Evolutionary conservation across 1,139 yeast species (phyloP).

Genomic region (Saccharomyces pastorianus): DNA sequence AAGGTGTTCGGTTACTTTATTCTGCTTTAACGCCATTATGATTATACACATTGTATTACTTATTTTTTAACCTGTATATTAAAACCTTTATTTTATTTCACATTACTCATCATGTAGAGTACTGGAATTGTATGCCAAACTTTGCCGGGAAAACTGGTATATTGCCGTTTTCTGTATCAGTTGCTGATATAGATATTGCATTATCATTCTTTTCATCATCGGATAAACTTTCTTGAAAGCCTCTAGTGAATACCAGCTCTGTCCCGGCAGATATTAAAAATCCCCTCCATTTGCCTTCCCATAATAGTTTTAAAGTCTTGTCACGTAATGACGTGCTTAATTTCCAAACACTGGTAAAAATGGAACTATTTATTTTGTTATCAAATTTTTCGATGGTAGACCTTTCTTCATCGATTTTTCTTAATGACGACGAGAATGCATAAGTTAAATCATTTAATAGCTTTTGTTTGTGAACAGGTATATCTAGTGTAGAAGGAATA

Average conservation of each 20-base stretch:
- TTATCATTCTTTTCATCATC: not conserved
- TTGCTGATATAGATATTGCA: not conserved
- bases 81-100: not conserved
- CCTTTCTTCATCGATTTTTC: constrained; percentile 30
- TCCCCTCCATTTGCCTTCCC: constrained; percentile 86
- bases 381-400: constrained; percentile 49
- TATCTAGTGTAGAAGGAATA: not conserved
- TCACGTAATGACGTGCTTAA: constrained; percentile 64
- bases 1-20: not conserved
- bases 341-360: constrained; percentile 66
- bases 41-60: not conserved
- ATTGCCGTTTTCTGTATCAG: constrained; percentile 1
- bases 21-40: not conserved
- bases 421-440: constrained; percentile 28
- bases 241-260: constrained; percentile 26
- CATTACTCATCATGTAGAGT: constrained; percentile 15
- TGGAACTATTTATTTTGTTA: constrained; percentile 43
- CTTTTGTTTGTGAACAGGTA: constrained; percentile 9
- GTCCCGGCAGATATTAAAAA: constrained; percentile 74
- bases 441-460: constrained; percentile 28
- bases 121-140: constrained; percentile 29
- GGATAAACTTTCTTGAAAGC: not conserved
- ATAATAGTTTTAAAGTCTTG: constrained; percentile 52
- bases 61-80: not conserved
- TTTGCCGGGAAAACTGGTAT: constrained; percentile 16